A percentile compares a stretch with the other conserved stretches of the same genome.
Evolutionary conservation across 2,329 filamentous ascomycete species (phyloP).

Genomic region (Tolypocladium album): DNA sequence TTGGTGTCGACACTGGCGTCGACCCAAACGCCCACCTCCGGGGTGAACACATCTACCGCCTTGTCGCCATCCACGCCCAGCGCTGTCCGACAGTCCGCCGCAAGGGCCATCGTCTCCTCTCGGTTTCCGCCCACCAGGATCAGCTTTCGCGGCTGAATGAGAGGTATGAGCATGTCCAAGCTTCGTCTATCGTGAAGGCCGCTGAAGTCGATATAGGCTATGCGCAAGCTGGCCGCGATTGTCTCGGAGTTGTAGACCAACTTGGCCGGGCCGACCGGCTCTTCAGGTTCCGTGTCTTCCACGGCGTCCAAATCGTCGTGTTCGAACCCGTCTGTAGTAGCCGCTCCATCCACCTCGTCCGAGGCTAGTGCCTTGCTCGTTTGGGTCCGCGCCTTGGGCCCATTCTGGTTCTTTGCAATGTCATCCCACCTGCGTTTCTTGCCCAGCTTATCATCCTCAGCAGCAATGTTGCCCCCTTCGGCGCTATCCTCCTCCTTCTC

Average conservation of each 20-base stretch:
- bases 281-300: conserved; percentile 43
- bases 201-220: conserved; percentile 85
- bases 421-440: conserved; percentile 96
- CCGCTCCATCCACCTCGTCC: conserved; percentile 32
- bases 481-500: conserved; percentile 71
- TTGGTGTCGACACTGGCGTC: conserved; percentile 97
- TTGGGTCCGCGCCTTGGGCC: conserved; percentile 51
- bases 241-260: conserved; percentile 53
- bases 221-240: conserved; percentile 59
- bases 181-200: conserved; percentile 90
- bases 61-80: conserved; percentile 37
- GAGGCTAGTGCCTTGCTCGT: conserved; percentile 28
- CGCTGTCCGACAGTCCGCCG: conserved; percentile 67
- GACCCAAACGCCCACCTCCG: conserved; percentile 59
- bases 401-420: conserved; percentile 21
- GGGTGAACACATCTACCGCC: conserved; percentile 69
- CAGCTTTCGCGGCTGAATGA: conserved; percentile 88
- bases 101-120: conserved; percentile 69
- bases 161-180: conserved; percentile 85
- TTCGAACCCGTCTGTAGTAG: conserved; percentile 24
- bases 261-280: conserved; percentile 59
- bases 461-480: conserved; percentile 25
- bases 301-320: conserved; percentile 47
- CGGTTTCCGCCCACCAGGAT: conserved; percentile 78
- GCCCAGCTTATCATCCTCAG: conserved; percentile 57